Base-by-base conservation (phyloP, 306 rosid genomes). In the Hippophae tibetana region DNA sequence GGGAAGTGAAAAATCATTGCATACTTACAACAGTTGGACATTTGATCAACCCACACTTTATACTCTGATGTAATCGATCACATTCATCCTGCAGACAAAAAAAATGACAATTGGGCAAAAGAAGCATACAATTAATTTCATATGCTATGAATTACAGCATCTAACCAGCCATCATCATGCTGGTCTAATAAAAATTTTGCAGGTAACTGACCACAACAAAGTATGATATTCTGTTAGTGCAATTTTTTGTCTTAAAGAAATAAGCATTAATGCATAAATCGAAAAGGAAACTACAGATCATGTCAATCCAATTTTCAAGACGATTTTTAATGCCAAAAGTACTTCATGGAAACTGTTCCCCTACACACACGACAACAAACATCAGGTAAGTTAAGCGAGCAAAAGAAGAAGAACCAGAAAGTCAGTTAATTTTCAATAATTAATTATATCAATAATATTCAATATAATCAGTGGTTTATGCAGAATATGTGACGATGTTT, bases 11-110 rank as follows among this genome's bases (percentile, higher is more conserved):
- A 18, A 56, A 62, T 64, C 63, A 57, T 56, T 47, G 54, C 53
- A 70, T 74, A 76, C 96, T 78, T 79, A 92, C 99, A 84, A 92
- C 89, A 31, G 86, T 84, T 69, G 84, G 78, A 60, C 76, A 80
- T 74, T 82, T 84, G 71, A 78, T 78, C 56, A 92, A 84, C 61
- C 99, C 97, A 73, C 73, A 82, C 68, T 70, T 78, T 69, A 88
- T 82, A 64, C 95, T 85, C 76, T 78, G 86, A 26, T 81, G 84
- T 67, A 92, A 75, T 9, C 84, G 85, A 72, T 76, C 76, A 76
- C 99, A 88, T 73, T 92, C 99, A 67, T 86, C 95, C 99, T 92
- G 82, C 45, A 67, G 52, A 72, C 27, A 27, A 41, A 64, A 72
- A 56, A 78, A 50, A 73, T 69, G 74, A 61, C 5, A 44, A 57